phyloP scores from a whole-genome alignment of 2,329 filamentous ascomycete genomes.

The Monosporascus sp. region DNA sequence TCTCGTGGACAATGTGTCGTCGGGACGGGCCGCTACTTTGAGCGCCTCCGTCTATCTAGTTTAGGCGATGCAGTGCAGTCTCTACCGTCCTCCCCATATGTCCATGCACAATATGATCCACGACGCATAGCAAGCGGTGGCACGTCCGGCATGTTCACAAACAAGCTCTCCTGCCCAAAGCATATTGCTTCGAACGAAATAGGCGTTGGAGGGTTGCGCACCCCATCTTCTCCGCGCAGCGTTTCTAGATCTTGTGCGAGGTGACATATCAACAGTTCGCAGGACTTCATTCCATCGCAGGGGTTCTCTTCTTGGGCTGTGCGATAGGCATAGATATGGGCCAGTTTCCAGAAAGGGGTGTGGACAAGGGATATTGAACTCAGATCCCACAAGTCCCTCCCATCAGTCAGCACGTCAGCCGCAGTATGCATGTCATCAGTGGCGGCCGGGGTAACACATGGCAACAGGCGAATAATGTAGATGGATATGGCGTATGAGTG shows the following conservation, averaged over 20 bases:
- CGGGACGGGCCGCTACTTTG: constrained; percentile 25
- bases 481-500: constrained; percentile 11
- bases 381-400: background rate
- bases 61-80: constrained; percentile 12
- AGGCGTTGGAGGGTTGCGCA: constrained; percentile 24
- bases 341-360: constrained; percentile 1
- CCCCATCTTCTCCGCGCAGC: constrained; percentile 28
- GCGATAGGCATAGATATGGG: constrained; percentile 1
- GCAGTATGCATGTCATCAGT: constrained; percentile 23
- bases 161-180: constrained; percentile 20
- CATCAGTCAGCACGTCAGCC: constrained; percentile 10
- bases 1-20: constrained; percentile 6
- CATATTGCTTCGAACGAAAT: constrained; percentile 14
- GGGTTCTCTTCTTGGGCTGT: constrained; percentile 1
- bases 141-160: constrained; percentile 20
- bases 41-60: constrained; percentile 14
- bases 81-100: constrained; percentile 4
- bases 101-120: constrained; percentile 22
- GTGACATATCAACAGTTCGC: constrained; percentile 38
- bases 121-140: constrained; percentile 18
- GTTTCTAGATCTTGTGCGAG: constrained; percentile 46
- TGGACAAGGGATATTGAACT: background rate
- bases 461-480: constrained; percentile 17
- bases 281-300: constrained; percentile 16
- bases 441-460: constrained; percentile 27